These are phyloP conservation scores for Aspergillus sp. DNA, from an alignment of 2,329 filamentous ascomycete genomes.

Conservation along the genomic window DNA sequence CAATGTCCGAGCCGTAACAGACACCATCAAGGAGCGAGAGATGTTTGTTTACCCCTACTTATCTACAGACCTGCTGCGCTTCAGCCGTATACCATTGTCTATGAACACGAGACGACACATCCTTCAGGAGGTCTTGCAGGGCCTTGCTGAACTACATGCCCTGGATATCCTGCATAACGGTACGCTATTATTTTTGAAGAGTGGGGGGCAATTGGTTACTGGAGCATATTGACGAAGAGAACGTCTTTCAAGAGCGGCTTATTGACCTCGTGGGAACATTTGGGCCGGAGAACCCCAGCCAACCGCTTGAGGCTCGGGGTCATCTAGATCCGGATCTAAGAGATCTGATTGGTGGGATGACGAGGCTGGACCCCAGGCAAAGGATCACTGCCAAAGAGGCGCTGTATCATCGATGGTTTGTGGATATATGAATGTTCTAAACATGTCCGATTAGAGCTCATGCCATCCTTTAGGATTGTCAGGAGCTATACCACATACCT, in stretches of 20 bases:
- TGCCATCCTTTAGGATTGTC: too few species aligned
- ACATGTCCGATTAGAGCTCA: too few species aligned
- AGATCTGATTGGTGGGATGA: conserved; percentile 35
- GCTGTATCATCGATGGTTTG: conserved; percentile 38
- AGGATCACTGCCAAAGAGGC: conserved; percentile 38
- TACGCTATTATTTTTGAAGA: conserved; percentile 15
- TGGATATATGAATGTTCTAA: too few species aligned
- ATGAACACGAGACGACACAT: conserved; percentile 19
- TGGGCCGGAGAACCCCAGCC: not conserved
- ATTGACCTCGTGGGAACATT: not conserved
- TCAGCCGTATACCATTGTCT: conserved; percentile 20
- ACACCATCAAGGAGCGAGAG: conserved; percentile 26
- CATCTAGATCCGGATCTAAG: conserved; percentile 42
- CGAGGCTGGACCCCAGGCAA: conserved; percentile 34
- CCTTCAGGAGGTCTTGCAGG: conserved; percentile 28
- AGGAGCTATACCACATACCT: too few species aligned
- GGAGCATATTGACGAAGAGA: conserved; percentile 41
- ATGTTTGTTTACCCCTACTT: conserved; percentile 30
- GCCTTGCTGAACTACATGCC: conserved; percentile 40
- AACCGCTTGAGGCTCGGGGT: conserved; percentile 33
- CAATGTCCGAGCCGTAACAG: conserved; percentile 33
- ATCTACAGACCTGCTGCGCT: conserved; percentile 23
- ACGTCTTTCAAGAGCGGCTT: not conserved
- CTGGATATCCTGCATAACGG: conserved; percentile 39
- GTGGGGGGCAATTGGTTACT: conserved; percentile 45